These are phyloP conservation scores for Colletotrichum orbiculare DNA, from an alignment of 2,329 filamentous ascomycete species.

Conservation along the genomic window DNA sequence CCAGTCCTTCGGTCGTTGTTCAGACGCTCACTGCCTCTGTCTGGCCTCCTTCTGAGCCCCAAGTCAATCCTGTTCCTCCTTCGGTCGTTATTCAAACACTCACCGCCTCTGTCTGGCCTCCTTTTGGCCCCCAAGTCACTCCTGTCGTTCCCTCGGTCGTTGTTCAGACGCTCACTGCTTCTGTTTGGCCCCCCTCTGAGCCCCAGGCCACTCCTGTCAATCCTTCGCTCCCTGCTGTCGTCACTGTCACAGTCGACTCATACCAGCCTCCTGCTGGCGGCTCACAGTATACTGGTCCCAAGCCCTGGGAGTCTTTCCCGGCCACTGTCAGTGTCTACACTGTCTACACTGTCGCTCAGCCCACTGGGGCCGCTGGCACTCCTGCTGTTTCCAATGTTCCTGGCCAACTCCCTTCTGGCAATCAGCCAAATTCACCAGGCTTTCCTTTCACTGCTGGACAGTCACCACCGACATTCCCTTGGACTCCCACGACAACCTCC, in stretches of 20 bases:
- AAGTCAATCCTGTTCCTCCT: conserved; percentile 26
- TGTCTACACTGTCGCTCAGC: conserved; percentile 36
- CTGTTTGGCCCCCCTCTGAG: conserved; percentile 11
- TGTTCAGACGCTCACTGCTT: conserved; percentile 30
- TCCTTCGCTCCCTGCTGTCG: conserved; percentile 34
- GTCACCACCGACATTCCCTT: conserved; percentile 17
- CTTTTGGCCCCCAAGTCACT: conserved; percentile 22
- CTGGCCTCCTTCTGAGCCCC: conserved; percentile 3
- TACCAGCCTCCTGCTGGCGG: conserved; percentile 36
- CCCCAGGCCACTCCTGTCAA: conserved; percentile 23
- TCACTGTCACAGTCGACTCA: conserved; percentile 36
- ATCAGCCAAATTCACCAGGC: neutral
- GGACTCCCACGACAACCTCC: conserved; percentile 17
- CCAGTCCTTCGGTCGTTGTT: conserved; percentile 30
- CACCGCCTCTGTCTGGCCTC: conserved; percentile 29
- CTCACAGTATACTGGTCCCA: conserved; percentile 38
- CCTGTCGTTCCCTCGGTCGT: conserved; percentile 9
- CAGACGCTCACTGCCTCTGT: conserved; percentile 30
- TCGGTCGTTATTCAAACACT: conserved; percentile 35
- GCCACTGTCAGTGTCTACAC: conserved; percentile 7
- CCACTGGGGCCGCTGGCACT: conserved; percentile 29
- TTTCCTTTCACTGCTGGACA: neutral
- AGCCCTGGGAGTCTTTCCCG: conserved; percentile 33
- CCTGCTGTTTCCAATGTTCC: conserved; percentile 12
- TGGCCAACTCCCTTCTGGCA: conserved; percentile 1